Evolutionary conservation across 768 basidiomycete genomes (phyloP).

Genomic region (Bullera alba): DNA sequence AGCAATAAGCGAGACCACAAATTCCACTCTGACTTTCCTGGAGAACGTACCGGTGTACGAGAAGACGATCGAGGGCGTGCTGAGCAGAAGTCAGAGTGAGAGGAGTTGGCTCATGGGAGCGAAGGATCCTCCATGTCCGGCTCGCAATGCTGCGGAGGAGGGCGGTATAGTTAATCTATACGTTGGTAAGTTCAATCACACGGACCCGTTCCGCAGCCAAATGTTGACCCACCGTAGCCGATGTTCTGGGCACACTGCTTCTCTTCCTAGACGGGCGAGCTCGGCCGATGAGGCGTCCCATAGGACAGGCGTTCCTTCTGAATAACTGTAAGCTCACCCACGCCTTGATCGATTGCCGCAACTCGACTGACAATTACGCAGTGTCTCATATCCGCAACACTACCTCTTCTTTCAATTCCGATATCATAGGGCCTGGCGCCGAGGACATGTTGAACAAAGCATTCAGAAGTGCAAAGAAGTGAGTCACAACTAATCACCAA

Average conservation of each 20-base stretch:
- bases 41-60: constrained; percentile 36
- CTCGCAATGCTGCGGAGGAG: constrained; percentile 23
- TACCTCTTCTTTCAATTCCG: constrained; percentile 29
- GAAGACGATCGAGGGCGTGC: constrained; percentile 22
- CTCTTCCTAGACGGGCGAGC: constrained; percentile 25
- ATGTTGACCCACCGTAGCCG: constrained; percentile 16
- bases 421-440: constrained; percentile 40
- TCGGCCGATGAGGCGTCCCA: constrained; percentile 24
- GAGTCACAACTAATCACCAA: constrained; percentile 1
- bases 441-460: constrained; percentile 42
- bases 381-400: constrained; percentile 44
- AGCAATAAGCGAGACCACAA: constrained; percentile 30
- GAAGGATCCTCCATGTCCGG: constrained; percentile 28
- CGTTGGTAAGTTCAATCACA: constrained; percentile 23
- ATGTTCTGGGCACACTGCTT: constrained; percentile 36
- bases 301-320: constrained; percentile 35
- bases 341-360: background rate
- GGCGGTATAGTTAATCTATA: constrained; percentile 39
- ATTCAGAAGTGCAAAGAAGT: constrained; percentile 38
- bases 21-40: constrained; percentile 38
- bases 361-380: constrained; percentile 4
- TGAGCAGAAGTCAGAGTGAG: constrained; percentile 34
- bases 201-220: background rate
- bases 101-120: constrained; percentile 46
- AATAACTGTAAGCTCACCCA: constrained; percentile 38